Conservation (phyloP, 1,284 basidiomycete genomes). For the Chiua sp. region DNA sequence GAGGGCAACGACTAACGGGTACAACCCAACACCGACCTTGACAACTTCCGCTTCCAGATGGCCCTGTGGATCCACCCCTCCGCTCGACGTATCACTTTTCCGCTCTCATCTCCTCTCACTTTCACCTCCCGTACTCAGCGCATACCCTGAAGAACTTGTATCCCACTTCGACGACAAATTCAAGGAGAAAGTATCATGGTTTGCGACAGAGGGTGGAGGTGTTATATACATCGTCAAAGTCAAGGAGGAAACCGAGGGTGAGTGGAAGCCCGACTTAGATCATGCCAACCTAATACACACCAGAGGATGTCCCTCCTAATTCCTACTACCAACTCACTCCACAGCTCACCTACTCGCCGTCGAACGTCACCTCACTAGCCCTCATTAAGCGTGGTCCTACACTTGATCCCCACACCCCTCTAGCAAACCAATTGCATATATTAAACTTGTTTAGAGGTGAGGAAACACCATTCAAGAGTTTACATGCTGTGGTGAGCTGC, state of each 20-base stretch:
- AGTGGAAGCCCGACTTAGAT: constrained; percentile 22
- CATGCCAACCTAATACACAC: constrained; percentile 19
- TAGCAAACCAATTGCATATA: constrained; percentile 90
- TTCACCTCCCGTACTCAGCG: constrained; percentile 77
- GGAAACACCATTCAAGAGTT: constrained; percentile 92
- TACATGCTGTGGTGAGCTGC: constrained; percentile 96
- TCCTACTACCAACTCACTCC: constrained; percentile 75
- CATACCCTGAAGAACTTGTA: constrained; percentile 64
- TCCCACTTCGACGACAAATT: constrained; percentile 77
- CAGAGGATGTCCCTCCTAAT: constrained; percentile 65
- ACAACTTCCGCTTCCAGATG: constrained; percentile 35
- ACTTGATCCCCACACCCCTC: constrained; percentile 79
- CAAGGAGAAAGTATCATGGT: constrained; percentile 72
- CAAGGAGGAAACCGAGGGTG: constrained; percentile 74
- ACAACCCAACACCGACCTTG: constrained; percentile 31
- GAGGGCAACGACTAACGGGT: constrained; percentile 34
- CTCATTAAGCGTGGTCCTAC: constrained; percentile 92
- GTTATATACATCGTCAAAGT: constrained; percentile 82
- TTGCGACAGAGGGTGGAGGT: constrained; percentile 73
- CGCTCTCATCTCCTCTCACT: constrained; percentile 71
- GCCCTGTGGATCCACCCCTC: constrained; percentile 34
- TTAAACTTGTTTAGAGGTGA: constrained; percentile 93
- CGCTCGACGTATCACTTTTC: constrained; percentile 68
- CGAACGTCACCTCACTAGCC: constrained; percentile 87
- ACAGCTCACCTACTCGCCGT: constrained; percentile 81